These are phyloP conservation scores for Withania somnifera DNA, from an alignment of 305 asterid species.

Conservation along the genomic window DNA sequence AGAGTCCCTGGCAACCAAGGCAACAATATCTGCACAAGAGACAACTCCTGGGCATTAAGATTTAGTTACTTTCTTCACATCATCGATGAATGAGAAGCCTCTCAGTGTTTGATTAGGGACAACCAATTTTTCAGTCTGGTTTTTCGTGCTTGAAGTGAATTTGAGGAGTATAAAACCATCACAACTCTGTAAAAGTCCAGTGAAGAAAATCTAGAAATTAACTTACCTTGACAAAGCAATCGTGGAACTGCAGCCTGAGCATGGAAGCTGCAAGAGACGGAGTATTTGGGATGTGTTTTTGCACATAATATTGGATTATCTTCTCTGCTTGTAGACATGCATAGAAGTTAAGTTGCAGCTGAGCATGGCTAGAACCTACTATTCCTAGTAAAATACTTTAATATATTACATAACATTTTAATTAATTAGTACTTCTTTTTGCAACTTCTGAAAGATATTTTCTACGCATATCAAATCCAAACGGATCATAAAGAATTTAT, in stretches of 20 bases:
- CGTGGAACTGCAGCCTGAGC: constrained; percentile 13
- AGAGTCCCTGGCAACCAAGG: constrained; percentile 60
- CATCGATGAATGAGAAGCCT: constrained; percentile 56
- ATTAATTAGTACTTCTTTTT: background rate
- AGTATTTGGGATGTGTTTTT: background rate
- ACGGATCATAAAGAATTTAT: background rate
- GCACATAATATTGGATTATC: background rate
- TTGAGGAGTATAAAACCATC: constrained; percentile 61
- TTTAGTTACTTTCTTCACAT: constrained; percentile 39
- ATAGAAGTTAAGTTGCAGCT: constrained; percentile 3
- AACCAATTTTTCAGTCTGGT: constrained; percentile 49
- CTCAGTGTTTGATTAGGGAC: constrained; percentile 45
- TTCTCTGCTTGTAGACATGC: constrained; percentile 9
- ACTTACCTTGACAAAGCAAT: constrained; percentile 13
- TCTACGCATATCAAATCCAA: background rate
- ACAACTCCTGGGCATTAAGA: constrained; percentile 57
- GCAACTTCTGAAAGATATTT: background rate
- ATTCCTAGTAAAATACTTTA: background rate
- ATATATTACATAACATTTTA: too few relatives aligned
- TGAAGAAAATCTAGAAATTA: too few relatives aligned
- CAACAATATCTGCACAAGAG: constrained; percentile 58
- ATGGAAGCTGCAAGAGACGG: constrained; percentile 12
- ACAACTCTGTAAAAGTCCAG: constrained; percentile 40
- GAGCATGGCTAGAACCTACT: background rate
- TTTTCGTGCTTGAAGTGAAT: constrained; percentile 42